Evolutionary conservation across 177 flowering plant species (phyloP), one percentile per base, ranked within the genome.

Genomic region (Vitis hybrid): DNA sequence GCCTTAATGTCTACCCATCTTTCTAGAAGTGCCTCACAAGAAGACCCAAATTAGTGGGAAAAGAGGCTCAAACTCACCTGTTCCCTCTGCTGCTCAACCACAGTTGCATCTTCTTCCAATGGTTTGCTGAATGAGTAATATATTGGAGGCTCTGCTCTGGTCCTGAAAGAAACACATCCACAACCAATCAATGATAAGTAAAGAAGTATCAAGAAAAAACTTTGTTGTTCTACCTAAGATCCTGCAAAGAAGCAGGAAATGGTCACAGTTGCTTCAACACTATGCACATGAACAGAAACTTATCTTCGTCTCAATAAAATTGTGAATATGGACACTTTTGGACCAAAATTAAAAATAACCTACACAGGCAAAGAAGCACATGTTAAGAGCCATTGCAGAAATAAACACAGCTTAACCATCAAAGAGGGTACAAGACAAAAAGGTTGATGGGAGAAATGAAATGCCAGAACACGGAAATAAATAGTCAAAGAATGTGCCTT

Each of bases 331-430:
- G 89, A 92, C 78, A 91, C 98, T 87, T 89, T 88, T 82, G 92
- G 96, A 88, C 98, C 97, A 86, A 88, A 91, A 88, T 76, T 85
- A 91, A 89, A 95, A 90, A 86, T 93, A 95, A 95, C 99, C 99
- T 95, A 97, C 89, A 82, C 21, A 57, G 21, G 60, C 13, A 23
- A 55, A 19, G 54, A 17, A 55, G 64, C 48, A 67, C 3, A 57
- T 6, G 23, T 50, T 21, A 19, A 60, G 30, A 62, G 55, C n/a
- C 19, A 59, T 23, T 56, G 21, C 10, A 21, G 17, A 40, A 52
- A 21, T 34, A 17, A 10, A 48, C 1, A 18, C 13, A 26, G 51
- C 23, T n/a, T 21, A 18, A 50, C 14, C 21, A 32, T 64, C 51
- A 66, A 15, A n/a, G 45, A 66, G 23, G 18, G 45, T 50, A 64